Conservation (phyloP, 768 basidiomycete genomes). For the Termitomyces titanicus region DNA sequence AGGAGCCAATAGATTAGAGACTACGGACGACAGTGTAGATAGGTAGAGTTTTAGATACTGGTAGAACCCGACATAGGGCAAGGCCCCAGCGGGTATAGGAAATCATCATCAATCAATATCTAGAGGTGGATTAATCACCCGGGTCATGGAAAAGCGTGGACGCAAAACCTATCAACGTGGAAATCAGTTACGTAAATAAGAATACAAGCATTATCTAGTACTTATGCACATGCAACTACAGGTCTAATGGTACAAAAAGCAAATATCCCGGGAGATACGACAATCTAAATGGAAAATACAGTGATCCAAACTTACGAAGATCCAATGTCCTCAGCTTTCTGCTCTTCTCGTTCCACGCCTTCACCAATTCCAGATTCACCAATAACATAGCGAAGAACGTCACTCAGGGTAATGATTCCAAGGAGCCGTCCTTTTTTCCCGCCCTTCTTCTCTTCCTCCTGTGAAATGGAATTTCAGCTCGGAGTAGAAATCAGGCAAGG, state of each 20-base stretch:
- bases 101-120: too few relatives aligned
- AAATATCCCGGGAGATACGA: slow-evolving; percentile 9
- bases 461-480: not conserved
- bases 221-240: slow-evolving; percentile 1
- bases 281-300: slow-evolving; percentile 7
- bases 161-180: too few relatives aligned
- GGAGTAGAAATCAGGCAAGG: not conserved
- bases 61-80: too few relatives aligned
- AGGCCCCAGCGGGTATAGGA: too few relatives aligned
- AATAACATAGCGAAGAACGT: slow-evolving; percentile 83
- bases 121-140: too few relatives aligned
- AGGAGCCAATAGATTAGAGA: too few relatives aligned
- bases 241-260: slow-evolving; percentile 11
- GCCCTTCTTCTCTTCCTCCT: slow-evolving; percentile 80
- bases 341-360: slow-evolving; percentile 29
- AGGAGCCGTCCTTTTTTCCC: slow-evolving; percentile 81
- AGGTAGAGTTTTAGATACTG: too few relatives aligned
- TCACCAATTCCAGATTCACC: slow-evolving; percentile 56
- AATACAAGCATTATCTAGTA: slow-evolving; percentile 7
- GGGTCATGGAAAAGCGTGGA: too few relatives aligned
- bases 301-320: slow-evolving; percentile 1
- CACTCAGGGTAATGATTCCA: slow-evolving; percentile 86
- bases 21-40: too few relatives aligned
- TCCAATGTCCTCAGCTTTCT: slow-evolving; percentile 3
- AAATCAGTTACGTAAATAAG: not conserved